Percentiles rank a stretch among this genome's conserved stretches.
Conservation (phyloP, 2,329 filamentous ascomycete species). For the Zarea fungicola region DNA sequence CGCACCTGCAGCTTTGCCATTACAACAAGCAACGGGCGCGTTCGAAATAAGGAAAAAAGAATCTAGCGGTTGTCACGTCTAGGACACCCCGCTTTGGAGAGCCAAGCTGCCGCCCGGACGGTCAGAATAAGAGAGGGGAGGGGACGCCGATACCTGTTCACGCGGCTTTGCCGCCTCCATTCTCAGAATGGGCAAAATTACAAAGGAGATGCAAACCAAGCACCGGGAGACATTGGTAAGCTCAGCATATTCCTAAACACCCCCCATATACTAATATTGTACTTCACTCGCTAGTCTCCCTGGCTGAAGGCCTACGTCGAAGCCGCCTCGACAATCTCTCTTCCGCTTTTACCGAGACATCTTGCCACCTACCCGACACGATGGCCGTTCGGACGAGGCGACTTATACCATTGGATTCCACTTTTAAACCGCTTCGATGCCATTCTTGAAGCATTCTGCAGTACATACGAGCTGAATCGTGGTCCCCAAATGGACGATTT, state of each 20-base stretch:
- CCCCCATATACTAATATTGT: slow-evolving; percentile 14
- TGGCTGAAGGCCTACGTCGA: slow-evolving; percentile 80
- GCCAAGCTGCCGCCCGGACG: slow-evolving; percentile 37
- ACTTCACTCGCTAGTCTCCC: slow-evolving; percentile 61
- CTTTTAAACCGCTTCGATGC: slow-evolving; percentile 89
- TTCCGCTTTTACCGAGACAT: slow-evolving; percentile 71
- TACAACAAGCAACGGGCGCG: background rate
- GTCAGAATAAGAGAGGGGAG: slow-evolving; percentile 47
- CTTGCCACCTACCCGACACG: slow-evolving; percentile 76
- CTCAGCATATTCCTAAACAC: slow-evolving; percentile 13
- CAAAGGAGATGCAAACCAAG: slow-evolving; percentile 61
- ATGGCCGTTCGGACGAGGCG: slow-evolving; percentile 94
- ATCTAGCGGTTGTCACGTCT: slow-evolving; percentile 25
- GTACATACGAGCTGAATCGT: slow-evolving; percentile 71
- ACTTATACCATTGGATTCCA: slow-evolving; percentile 97
- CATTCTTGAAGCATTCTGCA: slow-evolving; percentile 76
- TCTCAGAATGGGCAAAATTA: slow-evolving; percentile 63
- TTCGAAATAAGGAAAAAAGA: background rate
- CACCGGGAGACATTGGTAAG: slow-evolving; percentile 63
- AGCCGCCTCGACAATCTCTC: slow-evolving; percentile 59
- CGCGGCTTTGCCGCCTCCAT: slow-evolving; percentile 55
- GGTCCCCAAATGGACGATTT: slow-evolving; percentile 80
- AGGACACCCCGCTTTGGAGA: slow-evolving; percentile 28
- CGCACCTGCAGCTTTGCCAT: slow-evolving; percentile 5
- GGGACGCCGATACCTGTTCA: slow-evolving; percentile 44